These are phyloP conservation scores for Pyricularia sp. DNA, from an alignment of 2,329 filamentous ascomycete species.

Conservation along the genomic window DNA sequence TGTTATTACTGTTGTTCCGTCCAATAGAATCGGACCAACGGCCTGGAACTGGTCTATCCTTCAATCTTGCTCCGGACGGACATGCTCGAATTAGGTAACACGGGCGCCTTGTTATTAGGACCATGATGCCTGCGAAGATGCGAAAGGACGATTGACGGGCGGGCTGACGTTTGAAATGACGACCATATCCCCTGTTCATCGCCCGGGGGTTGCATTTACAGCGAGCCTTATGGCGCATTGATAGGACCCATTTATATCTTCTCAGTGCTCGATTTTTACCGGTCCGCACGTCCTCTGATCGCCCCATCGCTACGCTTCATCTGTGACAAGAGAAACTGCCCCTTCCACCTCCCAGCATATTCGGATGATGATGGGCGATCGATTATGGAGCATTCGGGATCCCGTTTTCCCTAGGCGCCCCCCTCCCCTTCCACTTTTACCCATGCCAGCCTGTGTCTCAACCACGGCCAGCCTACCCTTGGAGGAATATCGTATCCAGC, in stretches of 20 bases:
- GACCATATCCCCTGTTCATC: background rate
- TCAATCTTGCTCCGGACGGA: background rate
- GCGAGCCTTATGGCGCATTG: background rate
- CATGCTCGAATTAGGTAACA: background rate
- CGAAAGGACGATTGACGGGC: no score
- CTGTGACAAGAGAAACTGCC: background rate
- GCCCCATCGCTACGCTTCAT: background rate
- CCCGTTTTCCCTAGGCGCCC: background rate
- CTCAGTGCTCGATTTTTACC: background rate
- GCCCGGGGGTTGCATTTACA: background rate
- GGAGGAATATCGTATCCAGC: background rate
- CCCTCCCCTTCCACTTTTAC: background rate
- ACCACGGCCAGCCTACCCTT: background rate
- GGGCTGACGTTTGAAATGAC: no score
- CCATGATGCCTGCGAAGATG: no score
- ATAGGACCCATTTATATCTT: background rate
- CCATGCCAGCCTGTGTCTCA: background rate
- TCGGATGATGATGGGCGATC: background rate
- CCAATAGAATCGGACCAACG: background rate
- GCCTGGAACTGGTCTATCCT: background rate
- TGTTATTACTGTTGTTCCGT: background rate
- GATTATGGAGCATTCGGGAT: background rate
- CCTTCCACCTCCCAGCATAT: background rate
- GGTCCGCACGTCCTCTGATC: background rate
- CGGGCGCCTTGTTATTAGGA: background rate